phyloP scores from a whole-genome alignment of 305 asterid species.

The Fraxinus nigra region DNA sequence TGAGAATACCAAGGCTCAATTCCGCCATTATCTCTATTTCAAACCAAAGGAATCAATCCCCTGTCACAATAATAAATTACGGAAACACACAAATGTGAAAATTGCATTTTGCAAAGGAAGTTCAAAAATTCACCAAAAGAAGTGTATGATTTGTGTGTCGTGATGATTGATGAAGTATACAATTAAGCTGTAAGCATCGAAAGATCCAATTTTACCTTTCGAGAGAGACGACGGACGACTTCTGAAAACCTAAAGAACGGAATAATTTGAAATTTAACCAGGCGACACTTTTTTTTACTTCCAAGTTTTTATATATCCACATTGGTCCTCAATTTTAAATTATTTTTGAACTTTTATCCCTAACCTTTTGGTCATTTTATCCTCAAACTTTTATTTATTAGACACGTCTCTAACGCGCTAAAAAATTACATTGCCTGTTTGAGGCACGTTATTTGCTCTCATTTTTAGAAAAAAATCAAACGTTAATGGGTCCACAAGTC shows the following conservation, averaged over 20 bases:
- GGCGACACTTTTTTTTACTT: too few relatives aligned
- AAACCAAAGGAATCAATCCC: slow-evolving; percentile 3
- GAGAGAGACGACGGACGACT: neutral
- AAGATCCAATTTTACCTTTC: neutral
- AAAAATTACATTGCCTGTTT: too few relatives aligned
- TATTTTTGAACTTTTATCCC: too few relatives aligned
- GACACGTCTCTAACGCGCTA: too few relatives aligned
- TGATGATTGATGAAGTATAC: neutral
- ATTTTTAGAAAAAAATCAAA: too few relatives aligned
- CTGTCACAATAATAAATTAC: neutral
- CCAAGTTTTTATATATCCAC: neutral
- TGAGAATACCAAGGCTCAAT: slow-evolving; percentile 60
- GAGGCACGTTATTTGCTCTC: too few relatives aligned
- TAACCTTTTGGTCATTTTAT: too few relatives aligned
- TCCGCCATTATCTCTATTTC: slow-evolving; percentile 54
- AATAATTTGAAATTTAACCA: neutral
- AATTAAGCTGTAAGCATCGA: neutral
- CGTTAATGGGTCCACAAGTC: too few relatives aligned
- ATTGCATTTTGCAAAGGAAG: neutral
- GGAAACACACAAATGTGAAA: neutral
- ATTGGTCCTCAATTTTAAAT: too few relatives aligned
- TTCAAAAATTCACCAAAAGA: slow-evolving; percentile 5
- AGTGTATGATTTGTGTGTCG: neutral
- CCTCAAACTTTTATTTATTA: too few relatives aligned
- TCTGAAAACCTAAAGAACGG: neutral